Base-by-base conservation (phyloP, 2,329 filamentous ascomycete genomes). In the Fusarium sp. region DNA sequence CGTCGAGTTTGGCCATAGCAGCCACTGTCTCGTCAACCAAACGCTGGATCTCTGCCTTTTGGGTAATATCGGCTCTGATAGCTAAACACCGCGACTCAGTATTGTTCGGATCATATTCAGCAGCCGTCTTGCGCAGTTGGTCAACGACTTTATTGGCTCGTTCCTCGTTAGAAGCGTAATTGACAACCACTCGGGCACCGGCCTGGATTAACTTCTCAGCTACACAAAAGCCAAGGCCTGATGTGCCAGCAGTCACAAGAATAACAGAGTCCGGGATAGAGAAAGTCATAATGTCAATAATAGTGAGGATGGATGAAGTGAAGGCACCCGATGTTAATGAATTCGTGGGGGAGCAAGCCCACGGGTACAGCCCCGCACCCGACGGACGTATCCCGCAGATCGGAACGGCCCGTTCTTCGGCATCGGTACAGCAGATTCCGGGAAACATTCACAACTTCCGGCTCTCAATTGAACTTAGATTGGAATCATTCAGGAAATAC, bases 151-250 rank as follows among this genome's bases (percentile, higher is more conserved):
- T 6, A 8, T 38, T 6, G 11, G 57, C 59, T 7, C 47, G 42
- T 21, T 47, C 42, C 3, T 55, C 17, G 6, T 49, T 45, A 7
- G 19, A 44, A 11, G 50, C 60, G 10, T 63, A 63, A 15, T 63
- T 63, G n/a, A 63, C 11, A 0, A 21, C 43, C 1, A 63, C 58
- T 2, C 19, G 24, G 5, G 58, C 50, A 9, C 58, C 58, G 2
- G 61, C n/a, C 3, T 9, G 3, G 0, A 63, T 38, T 2, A 63
- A 11, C 7, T 63, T 63, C 7, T 42, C 15, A 5, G 50, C 60
- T 2, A 50, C 60, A 2, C 43, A 22, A 0, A 63, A 21, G 0
- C 60, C 60, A 6, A 63, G 50, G 2, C 60, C 60, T 1, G 60
- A 63, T 1, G 60, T 63, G 1, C 60, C 60, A 3, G 60, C 60